Evolutionary conservation across 2,329 filamentous ascomycete genomes (phyloP), one percentile per base, ranked within the genome.

Genomic region (Nigrospora osmanthi): DNA sequence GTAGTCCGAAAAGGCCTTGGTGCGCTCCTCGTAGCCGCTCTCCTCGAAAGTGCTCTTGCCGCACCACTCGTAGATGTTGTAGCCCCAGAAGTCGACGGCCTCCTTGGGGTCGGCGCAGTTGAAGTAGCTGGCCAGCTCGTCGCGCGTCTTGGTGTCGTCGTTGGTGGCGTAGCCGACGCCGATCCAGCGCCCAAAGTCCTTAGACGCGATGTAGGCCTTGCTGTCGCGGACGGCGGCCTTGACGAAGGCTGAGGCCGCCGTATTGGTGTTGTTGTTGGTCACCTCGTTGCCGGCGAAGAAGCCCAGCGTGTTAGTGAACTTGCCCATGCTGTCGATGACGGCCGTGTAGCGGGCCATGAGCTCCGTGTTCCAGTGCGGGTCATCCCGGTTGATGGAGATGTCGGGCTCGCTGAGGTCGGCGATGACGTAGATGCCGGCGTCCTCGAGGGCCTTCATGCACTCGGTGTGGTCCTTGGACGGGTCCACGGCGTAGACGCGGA

Each of bases 11-110:
- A 86, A 88, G 59, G 87, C 81, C 58, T 79, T 61, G 52, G 82
- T 85, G 55, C 83, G 76, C 30, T 75, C 73, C 53, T 82, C 72
- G 65, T 80, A 89, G 42, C 83, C 82, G 23, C 84, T 87, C 46
- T 71, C 51, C 9, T 66, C 63, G 69, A 74, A 87, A 48, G 72
- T 76, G 47, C 82, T 86, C 41, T 51, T 33, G 57, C 84, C 85
- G 60, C 85, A 89, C 85, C 84, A 89, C 42, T 84, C 87, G 70
- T 88, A 89, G 67, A 88, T 87, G 71, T 88, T 89, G 77, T 88
- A 88, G 41, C 85, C 85, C 79, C 83, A 88, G 70, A 89, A 87
- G 62, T 88, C 85, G 54, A 88, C 85, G 38, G 77, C 65, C 73
- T 47, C 70, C 2, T 65, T 64, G 4, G 65, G 53, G 50, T 71